These are phyloP conservation scores for Sugiyamaella castrensis DNA, from an alignment of 1,139 yeast genomes.

Conservation along the genomic window DNA sequence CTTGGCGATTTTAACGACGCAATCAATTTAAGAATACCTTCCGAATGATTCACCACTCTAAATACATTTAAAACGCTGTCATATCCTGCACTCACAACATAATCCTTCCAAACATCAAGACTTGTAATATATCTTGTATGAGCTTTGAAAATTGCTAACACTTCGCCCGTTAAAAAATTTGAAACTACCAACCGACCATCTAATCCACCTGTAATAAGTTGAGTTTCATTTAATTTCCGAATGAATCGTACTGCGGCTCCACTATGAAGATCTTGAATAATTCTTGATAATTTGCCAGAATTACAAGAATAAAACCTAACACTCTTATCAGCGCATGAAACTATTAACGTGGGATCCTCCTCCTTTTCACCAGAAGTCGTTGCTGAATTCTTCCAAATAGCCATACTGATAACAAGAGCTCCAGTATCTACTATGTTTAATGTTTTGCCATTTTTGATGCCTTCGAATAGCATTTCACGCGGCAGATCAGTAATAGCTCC, in stretches of 20 bases:
- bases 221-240: conserved; percentile 18
- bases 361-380: too few species aligned
- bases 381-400: neutral
- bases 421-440: neutral
- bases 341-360: conserved; percentile 18
- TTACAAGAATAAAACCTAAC: conserved; percentile 23
- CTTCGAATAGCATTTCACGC: conserved; percentile 7
- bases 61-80: conserved; percentile 50
- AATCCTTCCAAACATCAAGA: conserved; percentile 38
- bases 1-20: conserved; percentile 10
- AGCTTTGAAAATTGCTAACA: conserved; percentile 28
- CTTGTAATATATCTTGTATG: conserved; percentile 47
- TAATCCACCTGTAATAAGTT: conserved; percentile 36
- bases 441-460: neutral
- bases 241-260: conserved; percentile 22
- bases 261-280: conserved; percentile 24
- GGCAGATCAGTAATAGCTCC: conserved; percentile 6
- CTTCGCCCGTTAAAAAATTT: conserved; percentile 18
- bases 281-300: conserved; percentile 18
- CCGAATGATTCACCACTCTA: conserved; percentile 45
- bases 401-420: conserved; percentile 13
- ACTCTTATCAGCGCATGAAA: conserved; percentile 27
- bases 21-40: conserved; percentile 17
- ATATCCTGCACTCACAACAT: conserved; percentile 60
- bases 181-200: conserved; percentile 31